Evolutionary conservation across 768 basidiomycete genomes (phyloP), one percentile per base, ranked within the genome.

Genomic region (Sarcodon sp.): DNA sequence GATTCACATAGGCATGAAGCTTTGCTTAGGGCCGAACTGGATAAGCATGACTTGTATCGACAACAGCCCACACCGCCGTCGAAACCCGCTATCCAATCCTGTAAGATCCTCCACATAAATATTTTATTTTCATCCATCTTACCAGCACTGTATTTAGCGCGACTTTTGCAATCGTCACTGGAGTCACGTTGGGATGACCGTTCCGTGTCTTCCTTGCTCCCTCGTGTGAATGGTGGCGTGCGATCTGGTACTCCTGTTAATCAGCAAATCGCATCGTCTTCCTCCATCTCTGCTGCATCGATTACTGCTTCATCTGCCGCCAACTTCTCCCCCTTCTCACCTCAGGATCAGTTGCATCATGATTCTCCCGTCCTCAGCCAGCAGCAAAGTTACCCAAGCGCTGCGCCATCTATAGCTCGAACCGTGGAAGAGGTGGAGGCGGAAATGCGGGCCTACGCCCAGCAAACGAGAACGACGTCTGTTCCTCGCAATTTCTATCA

Each of bases 101-200:
- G 64, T 65, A 64, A 52, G 63, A 56, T 54, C 47, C 50, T 53
- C 50, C 4, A 4, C 21, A 4, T 27, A 48, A 50, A 45, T 51
- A 53, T 34, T 51, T 48, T 50, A 53, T 51, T 11, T 45, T 49
- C 45, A 31, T 55, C 47, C 56, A 47, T 49, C 48, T 44, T 60
- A 61, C 64, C 53, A 65, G 56, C 35, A 43, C 37, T 51, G 45
- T 59, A 54, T 57, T 61, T 64, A 69, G 68, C 65, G 54, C 66
- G 66, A 53, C 57, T 69, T 45, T 62, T 64, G 45, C 60, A 71
- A 13, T 16, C 39, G 36, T 79, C 80, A 15, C 67, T 83, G 35
- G 83, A 87, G 55, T 76, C 84, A 11, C 78, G 87, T 57, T 89
- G 87, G 87, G 80, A 85, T 47, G 81, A 88, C 67, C 83, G 75